Evolutionary conservation across 164 flowering plant species (phyloP).

Genomic region (Santalum album): DNA sequence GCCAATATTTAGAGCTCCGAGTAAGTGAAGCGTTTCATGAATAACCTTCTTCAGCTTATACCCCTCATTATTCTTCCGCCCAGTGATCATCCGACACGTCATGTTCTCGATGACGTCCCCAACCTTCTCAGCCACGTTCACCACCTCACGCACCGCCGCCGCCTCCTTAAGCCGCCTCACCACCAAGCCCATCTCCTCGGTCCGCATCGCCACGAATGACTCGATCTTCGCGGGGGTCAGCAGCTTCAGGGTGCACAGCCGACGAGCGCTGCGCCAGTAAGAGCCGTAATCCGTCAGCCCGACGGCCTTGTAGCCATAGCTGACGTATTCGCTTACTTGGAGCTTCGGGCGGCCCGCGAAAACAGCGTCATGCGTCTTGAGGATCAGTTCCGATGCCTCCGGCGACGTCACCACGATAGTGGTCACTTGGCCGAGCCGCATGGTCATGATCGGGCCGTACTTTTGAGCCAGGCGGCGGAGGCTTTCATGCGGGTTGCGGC

Average conservation of each 20-base stretch:
- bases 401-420: constrained; percentile 10
- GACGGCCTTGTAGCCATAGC: background rate
- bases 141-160: background rate
- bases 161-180: constrained; percentile 1
- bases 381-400: background rate
- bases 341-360: constrained; percentile 8
- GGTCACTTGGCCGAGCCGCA: background rate
- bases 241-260: background rate
- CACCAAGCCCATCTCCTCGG: background rate
- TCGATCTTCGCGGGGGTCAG: background rate
- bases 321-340: background rate
- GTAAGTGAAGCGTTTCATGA: constrained; percentile 8
- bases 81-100: constrained; percentile 10
- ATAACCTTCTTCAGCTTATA: constrained; percentile 6
- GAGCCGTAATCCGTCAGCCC: background rate
- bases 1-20: constrained; percentile 17
- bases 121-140: constrained; percentile 8
- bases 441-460: constrained; percentile 6
- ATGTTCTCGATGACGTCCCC: constrained; percentile 4
- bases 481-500: constrained; percentile 2
- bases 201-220: background rate
- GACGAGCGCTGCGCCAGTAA: background rate
- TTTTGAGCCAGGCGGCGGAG: constrained; percentile 3
- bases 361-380: constrained; percentile 4
- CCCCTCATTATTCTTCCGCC: constrained; percentile 5